Conservation (phyloP, 2,329 filamentous ascomycete genomes). For the Diaporthe capsici region DNA sequence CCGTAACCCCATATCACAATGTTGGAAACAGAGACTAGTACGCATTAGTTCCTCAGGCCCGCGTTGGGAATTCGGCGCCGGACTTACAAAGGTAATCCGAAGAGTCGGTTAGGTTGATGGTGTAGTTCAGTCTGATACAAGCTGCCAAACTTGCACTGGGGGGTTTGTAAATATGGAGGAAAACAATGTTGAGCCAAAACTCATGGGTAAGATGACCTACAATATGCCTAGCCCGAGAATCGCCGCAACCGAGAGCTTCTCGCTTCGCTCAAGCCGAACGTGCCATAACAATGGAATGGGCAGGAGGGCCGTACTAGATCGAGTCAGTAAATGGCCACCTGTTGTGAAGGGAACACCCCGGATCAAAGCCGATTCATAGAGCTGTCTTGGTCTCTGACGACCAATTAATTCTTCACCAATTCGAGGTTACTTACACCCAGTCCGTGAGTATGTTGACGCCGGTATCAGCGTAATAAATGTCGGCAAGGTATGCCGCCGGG, state of each 20-base stretch:
- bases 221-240: slow-evolving; percentile 41
- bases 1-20: slow-evolving; percentile 40
- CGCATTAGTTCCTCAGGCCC: background rate
- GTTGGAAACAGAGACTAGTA: slow-evolving; percentile 32
- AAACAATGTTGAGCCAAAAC: background rate
- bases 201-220: slow-evolving; percentile 22
- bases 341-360: background rate
- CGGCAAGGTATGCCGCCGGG: slow-evolving; percentile 33
- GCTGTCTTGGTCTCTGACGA: background rate
- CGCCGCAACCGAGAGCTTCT: slow-evolving; percentile 38
- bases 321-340: background rate
- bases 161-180: slow-evolving; percentile 7
- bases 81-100: slow-evolving; percentile 39
- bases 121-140: slow-evolving; percentile 40
- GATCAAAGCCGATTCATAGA: background rate
- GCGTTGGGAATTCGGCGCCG: background rate
- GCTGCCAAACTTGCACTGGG: slow-evolving; percentile 39
- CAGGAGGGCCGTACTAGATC: slow-evolving; percentile 13
- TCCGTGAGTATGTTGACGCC: slow-evolving; percentile 38
- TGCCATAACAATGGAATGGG: slow-evolving; percentile 40
- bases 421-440: slow-evolving; percentile 16
- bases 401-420: background rate
- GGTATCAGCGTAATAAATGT: slow-evolving; percentile 35
- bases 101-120: slow-evolving; percentile 34
- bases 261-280: slow-evolving; percentile 39